These are phyloP conservation scores for Lunularia cruciata DNA, from an alignment of 225 moss, liverwort and hornwort species.

Conservation along the genomic window DNA sequence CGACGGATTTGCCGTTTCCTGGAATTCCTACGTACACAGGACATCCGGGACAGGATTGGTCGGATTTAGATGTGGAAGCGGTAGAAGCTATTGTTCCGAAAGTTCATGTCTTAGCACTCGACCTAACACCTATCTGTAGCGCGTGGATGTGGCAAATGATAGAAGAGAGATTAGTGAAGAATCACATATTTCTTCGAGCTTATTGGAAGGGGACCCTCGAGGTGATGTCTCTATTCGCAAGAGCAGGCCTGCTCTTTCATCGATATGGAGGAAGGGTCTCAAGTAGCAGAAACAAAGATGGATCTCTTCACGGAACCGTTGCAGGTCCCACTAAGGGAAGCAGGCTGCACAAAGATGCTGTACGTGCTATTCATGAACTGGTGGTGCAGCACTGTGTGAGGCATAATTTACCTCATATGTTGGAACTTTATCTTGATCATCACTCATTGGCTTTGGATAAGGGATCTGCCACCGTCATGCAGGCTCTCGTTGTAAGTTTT, in stretches of 20 bases:
- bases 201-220: slow-evolving; percentile 88
- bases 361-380: slow-evolving; percentile 78
- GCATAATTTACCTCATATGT: slow-evolving; percentile 60
- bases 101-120: slow-evolving; percentile 69
- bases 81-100: slow-evolving; percentile 58
- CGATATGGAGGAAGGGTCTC: slow-evolving; percentile 51
- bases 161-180: slow-evolving; percentile 76
- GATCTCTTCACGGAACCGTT: slow-evolving; percentile 26
- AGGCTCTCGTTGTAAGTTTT: slow-evolving; percentile 56
- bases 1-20: slow-evolving; percentile 25
- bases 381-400: slow-evolving; percentile 85
- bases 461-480: slow-evolving; percentile 65
- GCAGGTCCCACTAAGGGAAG: slow-evolving; percentile 43
- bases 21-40: slow-evolving; percentile 24
- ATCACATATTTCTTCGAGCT: slow-evolving; percentile 64
- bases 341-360: slow-evolving; percentile 69
- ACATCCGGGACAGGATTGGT: slow-evolving; percentile 24
- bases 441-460: slow-evolving; percentile 78
- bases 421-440: slow-evolving; percentile 81
- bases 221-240: slow-evolving; percentile 72
- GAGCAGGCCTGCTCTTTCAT: slow-evolving; percentile 75
- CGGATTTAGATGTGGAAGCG: slow-evolving; percentile 32
- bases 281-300: slow-evolving; percentile 51
- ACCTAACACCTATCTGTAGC: slow-evolving; percentile 66
- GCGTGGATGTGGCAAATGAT: slow-evolving; percentile 94